A percentile compares a stretch with the other conserved stretches of the same genome.
phyloP scores from a whole-genome alignment of 2,329 filamentous ascomycete species.

The Rutstroemia sydowiana region DNA sequence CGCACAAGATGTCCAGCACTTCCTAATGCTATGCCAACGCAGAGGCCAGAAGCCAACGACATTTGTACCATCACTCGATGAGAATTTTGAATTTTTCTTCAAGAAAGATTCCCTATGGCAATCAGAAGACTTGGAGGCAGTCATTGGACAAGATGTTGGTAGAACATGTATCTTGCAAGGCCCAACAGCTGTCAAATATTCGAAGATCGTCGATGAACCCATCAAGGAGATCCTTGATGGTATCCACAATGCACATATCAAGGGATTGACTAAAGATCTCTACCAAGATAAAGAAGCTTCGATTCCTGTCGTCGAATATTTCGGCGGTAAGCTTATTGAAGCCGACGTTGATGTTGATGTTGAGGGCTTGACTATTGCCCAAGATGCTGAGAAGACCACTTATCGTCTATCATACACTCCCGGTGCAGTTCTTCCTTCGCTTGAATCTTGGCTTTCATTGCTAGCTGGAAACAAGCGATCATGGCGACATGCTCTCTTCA shows the following conservation, averaged over 20 bases:
- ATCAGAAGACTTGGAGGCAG: conserved; percentile 92
- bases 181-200: conserved; percentile 85
- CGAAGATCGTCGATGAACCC: conserved; percentile 82
- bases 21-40: conserved; percentile 84
- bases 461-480: conserved; percentile 80
- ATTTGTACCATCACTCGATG: conserved; percentile 90
- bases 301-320: conserved; percentile 88
- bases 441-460: conserved; percentile 80
- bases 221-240: conserved; percentile 90
- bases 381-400: conserved; percentile 71
- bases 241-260: conserved; percentile 83
- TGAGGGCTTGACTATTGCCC: conserved; percentile 77
- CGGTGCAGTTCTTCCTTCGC: conserved; percentile 64
- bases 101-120: conserved; percentile 99
- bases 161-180: conserved; percentile 95
- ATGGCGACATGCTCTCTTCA: conserved; percentile 92
- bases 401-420: conserved; percentile 77
- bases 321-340: conserved; percentile 79
- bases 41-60: conserved; percentile 93
- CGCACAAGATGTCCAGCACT: conserved; percentile 96
- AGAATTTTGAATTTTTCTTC: conserved; percentile 99
- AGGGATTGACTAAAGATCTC: conserved; percentile 67
- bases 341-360: conserved; percentile 66
- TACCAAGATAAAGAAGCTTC: conserved; percentile 66
- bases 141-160: conserved; percentile 92